Percentiles rank a stretch among this genome's conserved stretches.
These are phyloP conservation scores for Agastache rugosa DNA, from an alignment of 257 asterid genomes.

Conservation along the genomic window DNA sequence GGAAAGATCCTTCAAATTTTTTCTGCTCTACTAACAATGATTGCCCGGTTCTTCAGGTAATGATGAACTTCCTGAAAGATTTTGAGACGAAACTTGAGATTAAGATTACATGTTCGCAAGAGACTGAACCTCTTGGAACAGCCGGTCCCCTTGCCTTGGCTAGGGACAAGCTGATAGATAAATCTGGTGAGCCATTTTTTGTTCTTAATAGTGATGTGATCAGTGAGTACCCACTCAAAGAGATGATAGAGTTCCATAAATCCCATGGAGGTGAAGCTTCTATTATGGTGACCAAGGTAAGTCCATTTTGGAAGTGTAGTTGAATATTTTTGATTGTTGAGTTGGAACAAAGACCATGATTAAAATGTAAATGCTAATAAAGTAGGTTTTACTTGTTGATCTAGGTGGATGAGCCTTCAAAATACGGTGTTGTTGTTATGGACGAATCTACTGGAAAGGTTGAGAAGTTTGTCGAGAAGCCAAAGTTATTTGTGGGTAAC, in stretches of 20 bases:
- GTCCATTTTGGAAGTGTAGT: neutral
- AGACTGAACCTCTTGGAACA: conserved; percentile 98
- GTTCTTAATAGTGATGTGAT: conserved; percentile 98
- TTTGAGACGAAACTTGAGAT: conserved; percentile 92
- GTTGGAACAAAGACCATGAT: neutral
- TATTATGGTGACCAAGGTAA: conserved; percentile 87
- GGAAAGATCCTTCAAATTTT: conserved; percentile 7
- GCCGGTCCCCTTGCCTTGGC: conserved; percentile 99
- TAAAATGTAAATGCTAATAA: neutral
- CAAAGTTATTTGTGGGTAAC: conserved; percentile 90
- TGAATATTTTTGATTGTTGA: conserved; percentile 12
- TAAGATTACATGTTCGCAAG: conserved; percentile 93
- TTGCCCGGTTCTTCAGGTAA: conserved; percentile 54
- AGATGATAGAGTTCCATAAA: conserved; percentile 91
- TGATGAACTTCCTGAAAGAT: conserved; percentile 94
- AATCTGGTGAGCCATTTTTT: conserved; percentile 88
- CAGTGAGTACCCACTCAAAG: conserved; percentile 85
- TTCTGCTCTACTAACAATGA: conserved; percentile 18
- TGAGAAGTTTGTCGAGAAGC: conserved; percentile 95
- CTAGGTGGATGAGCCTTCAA: conserved; percentile 95
- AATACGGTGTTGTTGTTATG: conserved; percentile 87
- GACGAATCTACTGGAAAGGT: conserved; percentile 81
- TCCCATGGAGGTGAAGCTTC: conserved; percentile 99
- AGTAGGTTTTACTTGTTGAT: conserved; percentile 19
- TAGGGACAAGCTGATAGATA: conserved; percentile 81